A percentile compares a stretch with the other conserved stretches of the same genome.
These are phyloP conservation scores for Pyrenochaeta sp. DNA, from an alignment of 2,329 filamentous ascomycete genomes.

Conservation along the genomic window DNA sequence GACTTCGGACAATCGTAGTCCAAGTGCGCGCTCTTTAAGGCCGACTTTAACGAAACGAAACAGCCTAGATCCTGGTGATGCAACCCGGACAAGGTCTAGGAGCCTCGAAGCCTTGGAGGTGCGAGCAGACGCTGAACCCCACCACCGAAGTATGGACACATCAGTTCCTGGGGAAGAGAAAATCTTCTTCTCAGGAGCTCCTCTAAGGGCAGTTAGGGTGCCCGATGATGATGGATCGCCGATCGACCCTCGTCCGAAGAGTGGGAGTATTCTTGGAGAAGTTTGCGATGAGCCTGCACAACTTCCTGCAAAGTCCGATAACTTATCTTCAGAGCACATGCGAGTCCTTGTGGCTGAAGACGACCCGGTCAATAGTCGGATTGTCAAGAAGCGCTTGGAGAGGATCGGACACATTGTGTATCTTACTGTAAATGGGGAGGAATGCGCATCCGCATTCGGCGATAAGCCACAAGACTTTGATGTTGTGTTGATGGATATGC, in stretches of 20 bases:
- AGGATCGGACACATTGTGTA: slow-evolving; percentile 76
- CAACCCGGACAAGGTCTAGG: slow-evolving; percentile 29
- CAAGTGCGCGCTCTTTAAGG: slow-evolving; percentile 32
- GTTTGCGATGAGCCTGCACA: slow-evolving; percentile 28
- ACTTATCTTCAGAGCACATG: slow-evolving; percentile 56
- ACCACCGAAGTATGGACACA: slow-evolving; percentile 55
- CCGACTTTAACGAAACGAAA: slow-evolving; percentile 37
- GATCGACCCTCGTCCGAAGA: slow-evolving; percentile 10
- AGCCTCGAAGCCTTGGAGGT: slow-evolving; percentile 33
- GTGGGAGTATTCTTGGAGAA: slow-evolving; percentile 41
- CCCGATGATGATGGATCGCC: slow-evolving; percentile 51
- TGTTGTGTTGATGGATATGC: slow-evolving; percentile 90
- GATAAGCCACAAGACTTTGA: slow-evolving; percentile 73
- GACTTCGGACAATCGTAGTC: slow-evolving; percentile 23
- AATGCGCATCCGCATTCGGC: slow-evolving; percentile 76
- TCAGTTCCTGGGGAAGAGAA: slow-evolving; percentile 49
- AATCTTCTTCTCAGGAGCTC: slow-evolving; percentile 52
- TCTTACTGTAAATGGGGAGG: slow-evolving; percentile 82
- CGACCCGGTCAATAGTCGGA: slow-evolving; percentile 85
- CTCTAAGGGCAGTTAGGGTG: slow-evolving; percentile 57
- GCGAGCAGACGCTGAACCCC: slow-evolving; percentile 26
- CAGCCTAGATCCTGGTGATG: slow-evolving; percentile 25
- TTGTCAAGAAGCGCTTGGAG: slow-evolving; percentile 80
- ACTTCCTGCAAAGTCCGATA: slow-evolving; percentile 14
- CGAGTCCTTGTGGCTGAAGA: slow-evolving; percentile 84